phyloP scores from a whole-genome alignment of 2,329 filamentous ascomycete species.

The Dendrostoma leiphaemia region DNA sequence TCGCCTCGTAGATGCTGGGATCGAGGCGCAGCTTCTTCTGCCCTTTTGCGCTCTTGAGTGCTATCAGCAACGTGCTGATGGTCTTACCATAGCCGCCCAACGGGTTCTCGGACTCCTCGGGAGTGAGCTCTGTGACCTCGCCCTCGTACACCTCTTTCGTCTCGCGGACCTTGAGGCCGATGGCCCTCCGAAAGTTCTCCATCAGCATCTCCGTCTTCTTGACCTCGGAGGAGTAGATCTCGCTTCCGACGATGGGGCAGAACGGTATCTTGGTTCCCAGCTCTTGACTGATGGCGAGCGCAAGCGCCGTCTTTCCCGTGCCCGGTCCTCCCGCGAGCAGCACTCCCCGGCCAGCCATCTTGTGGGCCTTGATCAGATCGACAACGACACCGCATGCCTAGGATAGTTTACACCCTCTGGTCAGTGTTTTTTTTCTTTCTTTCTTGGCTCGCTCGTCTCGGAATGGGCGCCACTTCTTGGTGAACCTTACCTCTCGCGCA shows the following conservation, averaged over 20 bases:
- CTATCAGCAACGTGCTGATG: slow-evolving; percentile 92
- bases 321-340: slow-evolving; percentile 91
- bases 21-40: slow-evolving; percentile 97
- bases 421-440: slow-evolving; percentile 1
- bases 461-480: background rate
- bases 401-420: slow-evolving; percentile 7
- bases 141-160: slow-evolving; percentile 99
- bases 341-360: slow-evolving; percentile 95
- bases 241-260: slow-evolving; percentile 95
- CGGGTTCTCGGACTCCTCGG: slow-evolving; percentile 97
- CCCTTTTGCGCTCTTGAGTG: slow-evolving; percentile 90
- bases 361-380: slow-evolving; percentile 92
- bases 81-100: slow-evolving; percentile 96
- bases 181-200: slow-evolving; percentile 98
- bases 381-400: slow-evolving; percentile 94
- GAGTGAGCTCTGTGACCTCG: slow-evolving; percentile 95
- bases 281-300: slow-evolving; percentile 93
- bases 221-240: slow-evolving; percentile 96
- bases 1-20: slow-evolving; percentile 98
- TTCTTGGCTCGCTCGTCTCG: too few species aligned
- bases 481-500: slow-evolving; percentile 73
- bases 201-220: slow-evolving; percentile 99
- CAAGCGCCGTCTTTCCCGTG: slow-evolving; percentile 95
- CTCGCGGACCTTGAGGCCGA: slow-evolving; percentile 94
- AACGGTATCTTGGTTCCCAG: slow-evolving; percentile 98